phyloP scores from a whole-genome alignment of 169 alveolate species.

The Plasmodium gallinaceum region DNA sequence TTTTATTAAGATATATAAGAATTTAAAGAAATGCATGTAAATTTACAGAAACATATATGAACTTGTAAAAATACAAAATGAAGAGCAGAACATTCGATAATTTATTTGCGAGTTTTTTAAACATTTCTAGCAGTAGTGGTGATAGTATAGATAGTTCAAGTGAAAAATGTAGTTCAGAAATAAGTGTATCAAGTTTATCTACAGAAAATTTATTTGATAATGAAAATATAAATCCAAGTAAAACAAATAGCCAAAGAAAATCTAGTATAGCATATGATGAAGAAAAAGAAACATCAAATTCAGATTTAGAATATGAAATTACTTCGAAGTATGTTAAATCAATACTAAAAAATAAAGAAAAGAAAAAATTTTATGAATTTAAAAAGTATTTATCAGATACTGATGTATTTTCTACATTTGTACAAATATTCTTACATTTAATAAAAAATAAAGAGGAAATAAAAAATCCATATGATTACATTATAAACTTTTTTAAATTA shows the following conservation, averaged over 20 bases:
- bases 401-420: slow-evolving; percentile 34
- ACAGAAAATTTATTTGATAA: not conserved
- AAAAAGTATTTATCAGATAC: slow-evolving; percentile 40
- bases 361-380: slow-evolving; percentile 25
- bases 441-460: slow-evolving; percentile 36
- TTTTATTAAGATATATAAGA: too few species aligned
- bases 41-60: too few species aligned
- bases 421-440: slow-evolving; percentile 32
- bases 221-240: not conserved
- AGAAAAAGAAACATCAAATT: not conserved
- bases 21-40: too few species aligned
- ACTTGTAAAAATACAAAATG: not conserved
- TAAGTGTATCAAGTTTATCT: not conserved
- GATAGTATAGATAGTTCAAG: not conserved
- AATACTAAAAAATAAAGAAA: slow-evolving; percentile 38
- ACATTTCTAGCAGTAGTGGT: not conserved
- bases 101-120: not conserved
- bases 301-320: slow-evolving; percentile 12
- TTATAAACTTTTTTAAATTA: slow-evolving; percentile 28
- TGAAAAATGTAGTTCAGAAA: not conserved
- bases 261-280: not conserved
- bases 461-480: slow-evolving; percentile 52
- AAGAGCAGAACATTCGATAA: not conserved
- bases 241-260: not conserved
- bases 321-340: slow-evolving; percentile 19